These are phyloP conservation scores for Alternaria triticina DNA, from an alignment of 2,329 filamentous ascomycete genomes.

Conservation along the genomic window DNA sequence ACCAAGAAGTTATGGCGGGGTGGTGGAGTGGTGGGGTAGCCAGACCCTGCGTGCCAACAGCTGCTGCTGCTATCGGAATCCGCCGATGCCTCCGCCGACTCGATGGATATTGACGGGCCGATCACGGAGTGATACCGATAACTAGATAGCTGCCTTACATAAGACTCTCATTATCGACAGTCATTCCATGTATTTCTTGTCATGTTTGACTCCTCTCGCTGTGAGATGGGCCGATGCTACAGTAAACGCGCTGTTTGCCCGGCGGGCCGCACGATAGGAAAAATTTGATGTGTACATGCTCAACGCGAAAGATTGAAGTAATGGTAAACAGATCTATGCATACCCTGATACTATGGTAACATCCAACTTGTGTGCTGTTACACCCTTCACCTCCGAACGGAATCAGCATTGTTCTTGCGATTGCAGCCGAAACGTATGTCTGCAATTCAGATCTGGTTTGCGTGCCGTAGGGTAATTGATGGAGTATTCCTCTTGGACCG, in stretches of 20 bases:
- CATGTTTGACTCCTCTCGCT: background rate
- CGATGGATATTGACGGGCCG: conserved; percentile 18
- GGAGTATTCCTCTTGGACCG: background rate
- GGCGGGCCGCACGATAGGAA: background rate
- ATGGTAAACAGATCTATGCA: conserved; percentile 6
- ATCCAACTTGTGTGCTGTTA: background rate
- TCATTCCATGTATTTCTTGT: background rate
- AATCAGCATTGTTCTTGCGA: background rate
- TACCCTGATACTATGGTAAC: conserved; percentile 3
- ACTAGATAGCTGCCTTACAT: conserved; percentile 3
- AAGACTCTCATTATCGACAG: background rate
- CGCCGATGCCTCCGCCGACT: conserved; percentile 12
- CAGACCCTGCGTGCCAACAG: conserved; percentile 14
- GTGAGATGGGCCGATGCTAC: background rate
- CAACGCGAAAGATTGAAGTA: background rate
- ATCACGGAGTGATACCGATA: conserved; percentile 16
- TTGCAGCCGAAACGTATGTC: background rate
- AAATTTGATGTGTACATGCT: background rate
- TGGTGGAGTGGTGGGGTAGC: conserved; percentile 20
- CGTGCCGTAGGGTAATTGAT: background rate
- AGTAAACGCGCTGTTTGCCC: background rate
- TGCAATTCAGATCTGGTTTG: background rate
- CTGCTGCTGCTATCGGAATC: conserved; percentile 15
- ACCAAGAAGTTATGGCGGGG: conserved; percentile 15
- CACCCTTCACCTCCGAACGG: background rate